phyloP scores from a whole-genome alignment of 106 monocot genomes.

The Dendrobium officinale region DNA sequence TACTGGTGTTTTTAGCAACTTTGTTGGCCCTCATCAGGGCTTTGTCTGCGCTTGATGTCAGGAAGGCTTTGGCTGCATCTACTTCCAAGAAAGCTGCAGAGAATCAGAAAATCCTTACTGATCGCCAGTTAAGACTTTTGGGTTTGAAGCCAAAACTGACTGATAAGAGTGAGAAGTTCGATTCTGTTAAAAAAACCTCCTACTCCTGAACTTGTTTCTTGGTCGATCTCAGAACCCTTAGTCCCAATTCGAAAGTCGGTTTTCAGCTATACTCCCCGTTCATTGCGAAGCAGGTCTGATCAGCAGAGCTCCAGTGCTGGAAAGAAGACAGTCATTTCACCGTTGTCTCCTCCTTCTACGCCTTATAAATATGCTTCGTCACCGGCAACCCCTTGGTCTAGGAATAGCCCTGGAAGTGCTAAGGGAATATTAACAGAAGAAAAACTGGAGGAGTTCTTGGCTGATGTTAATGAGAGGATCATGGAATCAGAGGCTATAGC shows the following conservation, averaged over 20 bases:
- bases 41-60: slow-evolving; percentile 20
- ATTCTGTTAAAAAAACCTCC: slow-evolving; percentile 30
- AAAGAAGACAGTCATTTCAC: slow-evolving; percentile 19
- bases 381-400: slow-evolving; percentile 66
- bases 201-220: slow-evolving; percentile 20
- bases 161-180: slow-evolving; percentile 11
- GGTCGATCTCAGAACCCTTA: slow-evolving; percentile 29
- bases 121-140: slow-evolving; percentile 49
- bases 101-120: slow-evolving; percentile 22
- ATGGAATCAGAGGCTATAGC: slow-evolving; percentile 34
- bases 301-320: slow-evolving; percentile 26
- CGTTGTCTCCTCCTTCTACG: slow-evolving; percentile 29
- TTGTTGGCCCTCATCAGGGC: slow-evolving; percentile 39
- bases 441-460: slow-evolving; percentile 81
- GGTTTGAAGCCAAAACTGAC: slow-evolving; percentile 39
- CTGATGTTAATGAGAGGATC: slow-evolving; percentile 55
- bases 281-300: slow-evolving; percentile 25
- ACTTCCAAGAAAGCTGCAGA: slow-evolving; percentile 19
- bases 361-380: slow-evolving; percentile 25
- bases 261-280: slow-evolving; percentile 43
- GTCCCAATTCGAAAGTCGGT: slow-evolving; percentile 61
- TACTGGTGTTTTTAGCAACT: slow-evolving; percentile 29
- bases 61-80: slow-evolving; percentile 13
- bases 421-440: slow-evolving; percentile 76
- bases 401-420: slow-evolving; percentile 44